Conservation (phyloP, 2,329 filamentous ascomycete species). For the Xylaria sp. region DNA sequence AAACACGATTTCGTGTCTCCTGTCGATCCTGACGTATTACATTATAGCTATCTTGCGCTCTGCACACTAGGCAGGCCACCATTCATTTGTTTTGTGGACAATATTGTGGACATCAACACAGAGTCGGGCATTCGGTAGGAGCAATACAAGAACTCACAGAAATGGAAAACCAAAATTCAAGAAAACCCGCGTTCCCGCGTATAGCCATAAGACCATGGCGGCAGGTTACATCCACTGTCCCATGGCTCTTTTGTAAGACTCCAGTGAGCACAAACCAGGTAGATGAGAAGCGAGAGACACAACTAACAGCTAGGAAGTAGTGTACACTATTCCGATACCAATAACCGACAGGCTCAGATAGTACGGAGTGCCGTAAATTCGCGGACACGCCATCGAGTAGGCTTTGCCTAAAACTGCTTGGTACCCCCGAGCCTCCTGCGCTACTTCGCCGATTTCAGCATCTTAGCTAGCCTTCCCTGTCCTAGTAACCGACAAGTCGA, state of each 20-base stretch:
- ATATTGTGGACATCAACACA: background rate
- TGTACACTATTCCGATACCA: slow-evolving; percentile 12
- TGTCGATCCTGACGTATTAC: slow-evolving; percentile 17
- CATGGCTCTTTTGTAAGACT: background rate
- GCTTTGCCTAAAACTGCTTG: slow-evolving; percentile 28
- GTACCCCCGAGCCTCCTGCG: slow-evolving; percentile 28
- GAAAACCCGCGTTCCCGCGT: slow-evolving; percentile 6
- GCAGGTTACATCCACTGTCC: background rate
- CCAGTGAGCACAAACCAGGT: background rate
- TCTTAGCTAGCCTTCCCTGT: slow-evolving; percentile 33
- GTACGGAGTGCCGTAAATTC: slow-evolving; percentile 4
- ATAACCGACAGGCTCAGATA: slow-evolving; percentile 6
- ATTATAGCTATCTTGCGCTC: background rate
- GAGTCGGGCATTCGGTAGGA: background rate
- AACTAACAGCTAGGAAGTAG: slow-evolving; percentile 9
- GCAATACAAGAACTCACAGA: background rate
- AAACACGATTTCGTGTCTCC: slow-evolving; percentile 1
- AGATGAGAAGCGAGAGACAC: background rate
- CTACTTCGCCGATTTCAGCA: slow-evolving; percentile 39
- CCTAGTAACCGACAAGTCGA: slow-evolving; percentile 11
- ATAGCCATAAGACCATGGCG: background rate
- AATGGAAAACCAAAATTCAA: background rate
- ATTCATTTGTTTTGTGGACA: background rate
- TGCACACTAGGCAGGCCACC: background rate
- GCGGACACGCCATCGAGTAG: slow-evolving; percentile 9